Evolutionary conservation across 208 protist genomes (phyloP).

Genomic region (Trypanosoma melophagium): DNA sequence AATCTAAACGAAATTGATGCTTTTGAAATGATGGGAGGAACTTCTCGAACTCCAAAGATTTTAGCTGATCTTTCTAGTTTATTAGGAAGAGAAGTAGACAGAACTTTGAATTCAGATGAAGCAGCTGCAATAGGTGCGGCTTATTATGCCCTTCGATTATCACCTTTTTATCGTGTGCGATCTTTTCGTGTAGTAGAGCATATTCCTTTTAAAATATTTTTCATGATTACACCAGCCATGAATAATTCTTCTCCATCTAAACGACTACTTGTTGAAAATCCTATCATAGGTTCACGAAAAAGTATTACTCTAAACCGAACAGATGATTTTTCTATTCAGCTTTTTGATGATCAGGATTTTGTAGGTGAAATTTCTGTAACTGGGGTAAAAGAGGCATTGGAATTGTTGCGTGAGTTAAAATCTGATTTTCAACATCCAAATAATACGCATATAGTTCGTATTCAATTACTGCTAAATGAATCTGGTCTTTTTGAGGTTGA

Average conservation of each 20-base stretch:
- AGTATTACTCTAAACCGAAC: conserved; percentile 78
- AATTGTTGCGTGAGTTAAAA: conserved; percentile 37
- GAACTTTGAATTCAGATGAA: conserved; percentile 92
- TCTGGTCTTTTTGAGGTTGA: conserved; percentile 69
- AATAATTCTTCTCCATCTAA: conserved; percentile 31
- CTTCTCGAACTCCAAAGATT: conserved; percentile 81
- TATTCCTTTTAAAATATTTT: conserved; percentile 53
- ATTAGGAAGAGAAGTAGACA: conserved; percentile 61
- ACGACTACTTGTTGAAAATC: conserved; percentile 32
- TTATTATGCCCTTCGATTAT: conserved; percentile 82
- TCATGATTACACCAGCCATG: conserved; percentile 41
- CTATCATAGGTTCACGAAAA: conserved; percentile 40
- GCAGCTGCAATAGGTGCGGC: conserved; percentile 82
- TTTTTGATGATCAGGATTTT: conserved; percentile 36
- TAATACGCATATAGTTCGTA: conserved; percentile 77
- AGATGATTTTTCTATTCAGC: conserved; percentile 65
- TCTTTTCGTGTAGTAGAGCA: conserved; percentile 69
- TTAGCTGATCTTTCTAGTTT: conserved; percentile 62
- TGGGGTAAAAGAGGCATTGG: conserved; percentile 49
- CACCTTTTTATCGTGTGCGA: conserved; percentile 72
- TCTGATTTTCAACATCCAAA: conserved; percentile 59
- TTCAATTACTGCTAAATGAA: conserved; percentile 73
- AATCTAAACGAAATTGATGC: conserved; percentile 48
- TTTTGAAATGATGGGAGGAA: conserved; percentile 91
- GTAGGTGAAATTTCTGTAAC: conserved; percentile 50